Evolutionary conservation across 805 yeast genomes (phyloP), one percentile per base, ranked within the genome.

Genomic region (Sugiyamaella boreocaroliniensis): DNA sequence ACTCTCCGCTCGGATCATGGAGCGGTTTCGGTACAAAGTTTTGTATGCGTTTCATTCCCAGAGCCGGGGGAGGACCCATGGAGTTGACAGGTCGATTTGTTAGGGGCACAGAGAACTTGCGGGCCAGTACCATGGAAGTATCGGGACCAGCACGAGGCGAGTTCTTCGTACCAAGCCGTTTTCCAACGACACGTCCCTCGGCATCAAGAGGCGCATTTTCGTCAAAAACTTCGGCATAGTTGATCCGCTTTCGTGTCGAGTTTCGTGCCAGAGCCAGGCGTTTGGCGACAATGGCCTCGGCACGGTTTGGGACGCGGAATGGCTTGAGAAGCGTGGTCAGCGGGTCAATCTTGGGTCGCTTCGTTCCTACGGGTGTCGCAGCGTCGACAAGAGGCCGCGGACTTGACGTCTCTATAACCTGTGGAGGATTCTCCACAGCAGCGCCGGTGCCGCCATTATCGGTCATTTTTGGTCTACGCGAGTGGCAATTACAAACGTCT

Each of bases 1-100:
- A 83, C 66, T 93, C 97, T 55, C 85, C 89, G 44, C 84, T 76
- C 0, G 99, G 99, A 69, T 93, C 99, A 65, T 92, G 95, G n/a
- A 93, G 74, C 0, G 99, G 95, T 53, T 89, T 72, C 3, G 98
- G 96, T n/a, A 87, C 86, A 50, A 87, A 69, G 26, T 68, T 73
- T 1, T 81, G 77, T 56, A 81, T 79, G 40, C 85, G 78, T 56
- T 85, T 79, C 53, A 89, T 89, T 0, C 99, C 99, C 55, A 92
- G 72, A 0, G 95, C 86, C 0, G 95, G 87, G 0, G 96, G 90
- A 1, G 89, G 63, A 12, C 55, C 37, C 4, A 40, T 61, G 11
- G 53, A 52, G 37, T 32, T 32, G 37, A 32, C 11, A 9, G 37
- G 5, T 32, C 37, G 12, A 9, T 14, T 32, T 32, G 37, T 11